Evolutionary conservation across 352 stramenopile genomes (phyloP), one percentile per base, ranked within the genome.

Genomic region (Globisporangium carolinianum): DNA sequence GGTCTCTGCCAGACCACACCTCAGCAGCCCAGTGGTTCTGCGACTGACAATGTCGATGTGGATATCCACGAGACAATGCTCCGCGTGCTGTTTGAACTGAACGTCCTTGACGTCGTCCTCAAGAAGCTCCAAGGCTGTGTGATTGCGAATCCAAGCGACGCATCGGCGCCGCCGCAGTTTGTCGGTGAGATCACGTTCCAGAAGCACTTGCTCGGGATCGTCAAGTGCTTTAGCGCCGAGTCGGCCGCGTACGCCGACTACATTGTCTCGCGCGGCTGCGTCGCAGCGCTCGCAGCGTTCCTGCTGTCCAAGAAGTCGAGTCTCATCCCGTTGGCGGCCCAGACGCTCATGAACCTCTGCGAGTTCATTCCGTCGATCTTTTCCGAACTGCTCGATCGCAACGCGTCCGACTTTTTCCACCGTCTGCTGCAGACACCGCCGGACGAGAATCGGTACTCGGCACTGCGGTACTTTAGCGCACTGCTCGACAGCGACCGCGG

Each of bases 171-270:
- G 78, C 83, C 35, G 24, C 78, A 90, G 53, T 85, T 92, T 37
- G 71, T 81, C 35, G 82, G 82, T 36, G 82, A 92, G 48, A 84
- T 92, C 50, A 86, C 80, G 12, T 92, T 87, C 53, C 81, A 92
- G 65, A 80, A 77, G 55, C 87, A 83, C 55, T 49, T 93, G 32
- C 63, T 93, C 37, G 73, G 77, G 24, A 91, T 93, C 57, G 73
- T 73, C 18, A 92, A 87, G 68, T 87, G 71, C 60, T 92, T 85
- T 56, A 90, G 78, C 18, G 75, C 80, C 1, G 65, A 75, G 38
- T 83, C 79, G 0, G 71, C 68, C 9, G 67, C 62, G 11, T 87
- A 85, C 46, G 77, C 69, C 18, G 77, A 87, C 45, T 77, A 79
- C 59, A 87, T 87, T 65, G 84, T 74, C 54, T 75, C 70, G 11